Percentiles rank a stretch among this genome's conserved stretches.
Evolutionary conservation across 495 filamentous ascomycete genomes (phyloP).

Genomic region (Hypomontagnella monticulosa): DNA sequence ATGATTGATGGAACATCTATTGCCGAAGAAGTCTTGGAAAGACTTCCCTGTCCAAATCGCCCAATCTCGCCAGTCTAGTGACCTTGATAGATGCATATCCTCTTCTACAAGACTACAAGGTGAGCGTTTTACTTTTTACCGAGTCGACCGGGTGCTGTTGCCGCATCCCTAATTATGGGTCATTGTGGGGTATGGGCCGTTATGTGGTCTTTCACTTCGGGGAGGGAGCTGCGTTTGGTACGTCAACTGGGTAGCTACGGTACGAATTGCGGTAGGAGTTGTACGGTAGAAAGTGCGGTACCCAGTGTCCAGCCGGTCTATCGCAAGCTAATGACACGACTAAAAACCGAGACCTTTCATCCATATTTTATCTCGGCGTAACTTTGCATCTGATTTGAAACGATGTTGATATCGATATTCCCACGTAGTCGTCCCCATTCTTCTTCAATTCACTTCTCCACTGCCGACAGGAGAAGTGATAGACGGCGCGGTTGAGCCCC

Average conservation of each 20-base stretch:
- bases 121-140: constrained; percentile 25
- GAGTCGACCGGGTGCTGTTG: constrained; percentile 25
- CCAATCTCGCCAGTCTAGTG: background rate
- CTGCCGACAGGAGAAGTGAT: constrained; percentile 15
- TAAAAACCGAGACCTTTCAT: constrained; percentile 22
- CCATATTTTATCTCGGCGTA: constrained; percentile 33
- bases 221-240: constrained; percentile 35
- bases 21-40: constrained; percentile 10
- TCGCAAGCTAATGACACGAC: constrained; percentile 24
- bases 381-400: constrained; percentile 26
- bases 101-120: constrained; percentile 6
- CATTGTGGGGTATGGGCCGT: constrained; percentile 30
- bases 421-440: constrained; percentile 36
- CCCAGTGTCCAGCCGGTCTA: constrained; percentile 15
- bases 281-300: background rate
- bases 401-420: constrained; percentile 35
- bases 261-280: no score
- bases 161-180: constrained; percentile 33
- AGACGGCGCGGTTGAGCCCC: constrained; percentile 30
- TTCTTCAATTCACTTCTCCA: constrained; percentile 31
- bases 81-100: constrained; percentile 21
- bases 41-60: constrained; percentile 2
- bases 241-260: no score
- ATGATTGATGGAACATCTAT: constrained; percentile 36
- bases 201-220: constrained; percentile 25